Percentiles rank a stretch among this genome's conserved stretches.
phyloP scores from a whole-genome alignment of 1,139 yeast genomes.

The Pichiaceae sp. region DNA sequence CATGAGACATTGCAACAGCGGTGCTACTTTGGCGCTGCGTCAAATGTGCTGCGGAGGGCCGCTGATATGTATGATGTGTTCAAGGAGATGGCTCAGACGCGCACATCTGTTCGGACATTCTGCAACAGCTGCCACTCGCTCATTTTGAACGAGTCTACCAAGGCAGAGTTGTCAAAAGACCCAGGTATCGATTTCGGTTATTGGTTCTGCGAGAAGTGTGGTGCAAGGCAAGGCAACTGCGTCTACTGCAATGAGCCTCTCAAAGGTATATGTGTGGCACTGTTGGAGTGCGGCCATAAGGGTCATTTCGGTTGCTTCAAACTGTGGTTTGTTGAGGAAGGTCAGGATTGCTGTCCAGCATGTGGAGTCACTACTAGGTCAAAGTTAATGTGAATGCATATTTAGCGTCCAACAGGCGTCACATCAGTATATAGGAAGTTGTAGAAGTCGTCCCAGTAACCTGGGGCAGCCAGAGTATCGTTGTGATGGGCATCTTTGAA shows the following conservation, averaged over 20 bases:
- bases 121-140: constrained; percentile 64
- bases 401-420: constrained; percentile 15
- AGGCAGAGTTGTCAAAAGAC: constrained; percentile 26
- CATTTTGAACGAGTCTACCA: constrained; percentile 55
- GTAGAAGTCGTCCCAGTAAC: constrained; percentile 65
- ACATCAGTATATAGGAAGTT: constrained; percentile 37
- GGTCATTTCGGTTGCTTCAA: constrained; percentile 78
- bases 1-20: constrained; percentile 47
- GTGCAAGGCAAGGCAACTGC: constrained; percentile 54
- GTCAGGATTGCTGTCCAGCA: constrained; percentile 63
- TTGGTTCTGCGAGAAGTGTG: constrained; percentile 82
- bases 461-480: constrained; percentile 65
- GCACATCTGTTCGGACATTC: constrained; percentile 51
- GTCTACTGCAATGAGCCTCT: constrained; percentile 76
- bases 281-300: constrained; percentile 76
- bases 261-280: constrained; percentile 61
- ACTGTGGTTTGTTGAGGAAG: constrained; percentile 66
- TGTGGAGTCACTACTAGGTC: constrained; percentile 14
- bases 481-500: constrained; percentile 66
- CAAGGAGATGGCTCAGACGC: constrained; percentile 38
- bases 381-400: background rate
- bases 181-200: constrained; percentile 42
- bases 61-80: constrained; percentile 34
- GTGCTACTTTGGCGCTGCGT: constrained; percentile 48
- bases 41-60: constrained; percentile 44